Evolutionary conservation across 2,329 filamentous ascomycete species (phyloP).

Genomic region (Fusarium annulatum): DNA sequence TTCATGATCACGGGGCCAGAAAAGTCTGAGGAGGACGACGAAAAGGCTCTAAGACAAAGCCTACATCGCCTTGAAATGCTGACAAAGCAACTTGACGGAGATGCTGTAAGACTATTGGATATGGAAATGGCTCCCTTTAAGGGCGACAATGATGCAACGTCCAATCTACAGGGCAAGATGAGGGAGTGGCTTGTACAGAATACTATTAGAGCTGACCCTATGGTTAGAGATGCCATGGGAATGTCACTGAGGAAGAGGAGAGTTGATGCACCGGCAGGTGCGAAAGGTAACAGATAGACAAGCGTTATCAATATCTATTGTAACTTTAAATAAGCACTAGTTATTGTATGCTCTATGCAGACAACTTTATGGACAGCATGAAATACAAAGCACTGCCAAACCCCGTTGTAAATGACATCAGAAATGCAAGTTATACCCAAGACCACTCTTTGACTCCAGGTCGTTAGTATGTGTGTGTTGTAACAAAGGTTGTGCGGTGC

Average conservation of each 20-base stretch:
- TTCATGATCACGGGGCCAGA: conserved; percentile 44
- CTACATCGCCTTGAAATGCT: conserved; percentile 74
- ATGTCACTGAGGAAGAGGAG: conserved; percentile 72
- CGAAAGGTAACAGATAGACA: conserved; percentile 59
- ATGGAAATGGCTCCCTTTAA: conserved; percentile 85
- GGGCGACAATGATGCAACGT: conserved; percentile 73
- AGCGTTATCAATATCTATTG: conserved; percentile 13
- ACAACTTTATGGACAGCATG: conserved; percentile 19
- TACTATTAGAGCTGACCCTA: conserved; percentile 80
- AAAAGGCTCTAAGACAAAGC: conserved; percentile 67
- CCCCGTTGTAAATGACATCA: conserved; percentile 15
- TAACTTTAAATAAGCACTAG: conserved; percentile 30
- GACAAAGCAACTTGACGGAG: conserved; percentile 70
- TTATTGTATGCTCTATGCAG: conserved; percentile 11
- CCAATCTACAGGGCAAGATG: conserved; percentile 72
- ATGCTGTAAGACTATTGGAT: conserved; percentile 76
- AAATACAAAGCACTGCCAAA: conserved; percentile 10
- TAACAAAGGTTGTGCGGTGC: conserved; percentile 3
- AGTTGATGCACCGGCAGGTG: conserved; percentile 70
- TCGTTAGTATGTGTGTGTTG: conserved; percentile 34
- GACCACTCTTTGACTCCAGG: conserved; percentile 37
- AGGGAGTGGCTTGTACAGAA: conserved; percentile 91
- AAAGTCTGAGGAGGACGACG: conserved; percentile 50
- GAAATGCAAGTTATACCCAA: conserved; percentile 31
- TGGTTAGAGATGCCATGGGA: conserved; percentile 83